Conservation (phyloP, 106 monocot genomes). For the Vanilla planifolia region DNA sequence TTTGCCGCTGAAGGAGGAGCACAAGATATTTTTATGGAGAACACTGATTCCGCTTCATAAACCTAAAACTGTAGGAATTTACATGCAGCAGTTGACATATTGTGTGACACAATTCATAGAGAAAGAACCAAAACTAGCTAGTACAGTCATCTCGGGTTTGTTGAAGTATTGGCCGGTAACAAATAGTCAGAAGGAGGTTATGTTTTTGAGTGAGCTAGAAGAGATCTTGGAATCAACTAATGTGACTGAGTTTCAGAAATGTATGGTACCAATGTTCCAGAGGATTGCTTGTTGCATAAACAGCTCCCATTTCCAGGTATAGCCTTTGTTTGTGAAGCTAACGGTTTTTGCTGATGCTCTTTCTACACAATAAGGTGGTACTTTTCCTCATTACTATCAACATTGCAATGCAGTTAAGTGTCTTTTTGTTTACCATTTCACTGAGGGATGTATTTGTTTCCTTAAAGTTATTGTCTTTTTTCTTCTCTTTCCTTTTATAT, state of each 20-base stretch:
- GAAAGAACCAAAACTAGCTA: conserved; percentile 74
- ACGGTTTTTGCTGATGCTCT: background rate
- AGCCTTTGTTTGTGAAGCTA: background rate
- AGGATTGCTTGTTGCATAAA: conserved; percentile 63
- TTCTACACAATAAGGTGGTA: no score
- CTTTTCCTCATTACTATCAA: no score
- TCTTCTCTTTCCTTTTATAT: no score
- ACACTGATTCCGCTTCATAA: conserved; percentile 82
- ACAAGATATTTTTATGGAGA: conserved; percentile 78
- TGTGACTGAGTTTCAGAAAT: conserved; percentile 61
- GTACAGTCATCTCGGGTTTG: conserved; percentile 56
- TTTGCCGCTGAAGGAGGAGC: conserved; percentile 83
- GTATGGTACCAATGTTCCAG: conserved; percentile 70
- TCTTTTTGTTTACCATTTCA: no score
- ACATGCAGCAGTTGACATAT: conserved; percentile 82
- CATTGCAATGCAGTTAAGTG: no score
- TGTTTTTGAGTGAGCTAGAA: conserved; percentile 90
- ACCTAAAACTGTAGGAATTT: conserved; percentile 59
- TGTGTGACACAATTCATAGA: conserved; percentile 78
- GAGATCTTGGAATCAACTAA: conserved; percentile 68
- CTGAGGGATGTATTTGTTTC: no score
- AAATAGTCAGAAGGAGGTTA: conserved; percentile 87
- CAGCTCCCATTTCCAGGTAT: conserved; percentile 88
- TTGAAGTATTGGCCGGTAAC: conserved; percentile 86
- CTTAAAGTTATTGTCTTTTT: no score